Conservation (phyloP, 108 stramenopile genomes). For the Cyclotella cryptica region DNA sequence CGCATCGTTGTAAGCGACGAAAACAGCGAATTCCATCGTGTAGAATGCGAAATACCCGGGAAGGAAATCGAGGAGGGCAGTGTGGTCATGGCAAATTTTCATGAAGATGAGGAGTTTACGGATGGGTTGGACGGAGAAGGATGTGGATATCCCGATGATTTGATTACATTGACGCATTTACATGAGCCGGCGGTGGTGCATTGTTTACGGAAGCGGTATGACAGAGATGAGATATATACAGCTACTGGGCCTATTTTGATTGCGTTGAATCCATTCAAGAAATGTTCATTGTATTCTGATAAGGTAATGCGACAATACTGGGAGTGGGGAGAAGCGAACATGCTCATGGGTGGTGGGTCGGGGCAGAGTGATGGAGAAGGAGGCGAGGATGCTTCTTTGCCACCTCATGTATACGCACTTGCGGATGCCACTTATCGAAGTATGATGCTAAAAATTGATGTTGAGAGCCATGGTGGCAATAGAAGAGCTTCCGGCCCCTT, state of each 20-base stretch:
- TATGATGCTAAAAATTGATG: conserved; percentile 81
- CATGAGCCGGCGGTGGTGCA: conserved; percentile 91
- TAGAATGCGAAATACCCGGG: conserved; percentile 21
- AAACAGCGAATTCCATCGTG: conserved; percentile 29
- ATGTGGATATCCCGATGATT: conserved; percentile 56
- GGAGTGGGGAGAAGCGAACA: conserved; percentile 57
- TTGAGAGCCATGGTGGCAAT: conserved; percentile 15
- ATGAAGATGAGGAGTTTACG: conserved; percentile 36
- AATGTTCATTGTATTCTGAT: conserved; percentile 69
- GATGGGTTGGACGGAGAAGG: neutral
- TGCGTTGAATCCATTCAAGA: conserved; percentile 95
- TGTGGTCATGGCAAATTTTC: conserved; percentile 45
- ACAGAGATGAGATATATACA: conserved; percentile 88
- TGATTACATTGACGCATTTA: conserved; percentile 77
- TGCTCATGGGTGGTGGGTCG: conserved; percentile 31
- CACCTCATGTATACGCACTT: conserved; percentile 96
- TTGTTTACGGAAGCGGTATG: conserved; percentile 81
- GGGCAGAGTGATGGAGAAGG: conserved; percentile 14
- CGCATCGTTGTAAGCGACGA: conserved; percentile 28
- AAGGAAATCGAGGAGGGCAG: conserved; percentile 26
- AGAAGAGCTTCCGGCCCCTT: neutral
- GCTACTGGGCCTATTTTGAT: conserved; percentile 93
- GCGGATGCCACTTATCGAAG: conserved; percentile 90
- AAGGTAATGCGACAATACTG: conserved; percentile 77
- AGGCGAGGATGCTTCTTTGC: conserved; percentile 35